Conservation (phyloP, 345 rosid genomes). For the Heritiera fomes region DNA sequence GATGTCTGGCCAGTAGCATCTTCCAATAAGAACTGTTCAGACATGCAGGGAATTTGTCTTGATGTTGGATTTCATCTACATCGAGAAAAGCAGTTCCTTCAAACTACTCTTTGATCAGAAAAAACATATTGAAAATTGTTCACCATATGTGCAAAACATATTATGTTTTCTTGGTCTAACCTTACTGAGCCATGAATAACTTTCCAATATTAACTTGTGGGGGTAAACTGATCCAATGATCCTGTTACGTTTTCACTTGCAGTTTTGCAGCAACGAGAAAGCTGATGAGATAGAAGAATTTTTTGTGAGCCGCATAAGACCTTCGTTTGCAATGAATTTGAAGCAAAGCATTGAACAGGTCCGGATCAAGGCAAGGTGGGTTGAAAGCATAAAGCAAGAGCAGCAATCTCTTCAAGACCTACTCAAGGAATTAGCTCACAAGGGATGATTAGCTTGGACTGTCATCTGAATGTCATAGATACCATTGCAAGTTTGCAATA, state of each 20-base stretch:
- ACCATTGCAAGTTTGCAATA: neutral
- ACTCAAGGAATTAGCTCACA: conserved; percentile 30
- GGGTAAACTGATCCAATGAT: neutral
- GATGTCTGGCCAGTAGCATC: too few species aligned
- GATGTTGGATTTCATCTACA: neutral
- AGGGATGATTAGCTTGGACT: neutral
- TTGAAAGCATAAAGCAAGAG: conserved; percentile 42
- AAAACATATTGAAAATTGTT: neutral
- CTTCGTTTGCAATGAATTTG: conserved; percentile 38
- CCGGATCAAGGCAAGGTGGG: conserved; percentile 51
- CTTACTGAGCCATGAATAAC: neutral
- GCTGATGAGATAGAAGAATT: conserved; percentile 47
- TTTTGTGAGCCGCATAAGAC: conserved; percentile 19
- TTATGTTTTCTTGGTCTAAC: neutral
- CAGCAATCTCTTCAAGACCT: conserved; percentile 28
- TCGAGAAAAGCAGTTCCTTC: neutral
- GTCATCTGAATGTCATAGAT: neutral
- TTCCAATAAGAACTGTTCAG: neutral
- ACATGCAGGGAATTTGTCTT: neutral
- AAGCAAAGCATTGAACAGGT: conserved; percentile 43
- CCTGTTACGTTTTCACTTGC: conserved; percentile 8
- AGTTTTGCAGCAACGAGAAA: conserved; percentile 46
- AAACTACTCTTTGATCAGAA: neutral
- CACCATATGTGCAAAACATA: neutral
- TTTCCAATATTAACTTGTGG: too few species aligned